Base-by-base conservation (phyloP, 495 filamentous ascomycete species). In the Aspergillus incahuasiensis region DNA sequence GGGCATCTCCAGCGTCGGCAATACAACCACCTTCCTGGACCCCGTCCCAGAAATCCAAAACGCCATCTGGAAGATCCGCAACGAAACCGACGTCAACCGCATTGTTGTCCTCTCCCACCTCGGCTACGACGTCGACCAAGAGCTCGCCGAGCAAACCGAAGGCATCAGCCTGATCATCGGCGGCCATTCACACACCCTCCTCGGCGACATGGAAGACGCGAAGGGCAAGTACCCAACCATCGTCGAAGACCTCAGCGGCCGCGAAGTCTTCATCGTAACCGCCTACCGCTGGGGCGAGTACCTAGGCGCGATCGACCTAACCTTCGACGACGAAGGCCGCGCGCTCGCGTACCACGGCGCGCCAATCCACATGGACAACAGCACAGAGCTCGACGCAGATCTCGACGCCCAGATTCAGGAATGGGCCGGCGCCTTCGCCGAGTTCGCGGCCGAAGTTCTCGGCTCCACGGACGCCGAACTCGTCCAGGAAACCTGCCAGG, bases 281-380 rank as follows among this genome's bases (percentile, higher is more conserved):
- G 47, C 47, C 16, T 49, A 49, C 47, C 30, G 47, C n/a, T 49
- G 47, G 47, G 47, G 47, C 11, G 47, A 49, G 30, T 49, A 49
- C 47, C 1, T 49, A n/a, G 47, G 47, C 8, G 30, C 32, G 19
- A 49, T 49, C 20, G 47, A 49, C 32, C 19, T 49, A 2, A 49
- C 47, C 0, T 49, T 49, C 30, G 47, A 49, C 20, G 47, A 49
- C 11, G 47, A 49, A 9, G 47, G 47, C 16, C 28, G 22, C 7
- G 47, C 47, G 0, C 47, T 49, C 21, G 47, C 47, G 18, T 49
- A 49, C 47, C 47, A 49, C 47, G 47, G 47, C 30, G 47, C 47
- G 6, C 47, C 47, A 15, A 49, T 49, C 30, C 47, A 49, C 32
- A 49, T 49, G 47, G 47, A 49, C 32, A 49, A 49, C 47, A 49